Base-by-base conservation (phyloP, 345 rosid genomes). In the Linum tenue region DNA sequence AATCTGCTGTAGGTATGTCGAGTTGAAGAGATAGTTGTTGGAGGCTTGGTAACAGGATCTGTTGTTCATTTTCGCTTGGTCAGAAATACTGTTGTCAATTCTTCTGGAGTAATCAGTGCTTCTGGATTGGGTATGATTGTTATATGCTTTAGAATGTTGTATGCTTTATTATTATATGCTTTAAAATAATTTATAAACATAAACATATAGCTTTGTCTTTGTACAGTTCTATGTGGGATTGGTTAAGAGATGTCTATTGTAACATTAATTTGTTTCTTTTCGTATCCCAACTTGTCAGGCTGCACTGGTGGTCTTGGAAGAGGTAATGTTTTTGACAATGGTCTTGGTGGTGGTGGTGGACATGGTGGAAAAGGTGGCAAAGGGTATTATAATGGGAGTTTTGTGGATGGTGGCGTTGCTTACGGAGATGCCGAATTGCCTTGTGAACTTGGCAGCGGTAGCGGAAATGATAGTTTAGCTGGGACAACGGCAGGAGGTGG, bases 391-490 rank as follows among this genome's bases (percentile, higher is more conserved):
- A 79, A 91, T 66, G 94, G 90, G 70, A 83, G 75, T 74, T 80
- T 78, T 65, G 68, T 89, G 3, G 85, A 80, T 5, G 98, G 96
- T 64, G 98, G 98, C 4, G 71, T 67, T 64, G 42, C 83, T 37
- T 91, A 91, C 76, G 98, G 98, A 64, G 80, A 82, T 80, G 81
- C 90, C 48, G 84, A 89, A 69, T 70, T 91, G 77, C 98, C 98
- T 17, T 91, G 98, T 83, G 98, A 91, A 73, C 95, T 91, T 77
- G 98, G 98, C 16, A 91, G 98, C 67, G 98, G 98, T 63, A 91
- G 96, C 75, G 98, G 98, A 72, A 76, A 85, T 67, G 81, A 80
- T 69, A 86, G 82, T 64, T 82, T 84, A 38, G 73, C 78, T 8
- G 87, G 91, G 55, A 72, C 90, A 60, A 85, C 88, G 64, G 81